Percentiles rank a stretch among this genome's conserved stretches.
These are phyloP conservation scores for Calonectria pseudoturangicola DNA, from an alignment of 2,329 filamentous ascomycete species.

Conservation along the genomic window DNA sequence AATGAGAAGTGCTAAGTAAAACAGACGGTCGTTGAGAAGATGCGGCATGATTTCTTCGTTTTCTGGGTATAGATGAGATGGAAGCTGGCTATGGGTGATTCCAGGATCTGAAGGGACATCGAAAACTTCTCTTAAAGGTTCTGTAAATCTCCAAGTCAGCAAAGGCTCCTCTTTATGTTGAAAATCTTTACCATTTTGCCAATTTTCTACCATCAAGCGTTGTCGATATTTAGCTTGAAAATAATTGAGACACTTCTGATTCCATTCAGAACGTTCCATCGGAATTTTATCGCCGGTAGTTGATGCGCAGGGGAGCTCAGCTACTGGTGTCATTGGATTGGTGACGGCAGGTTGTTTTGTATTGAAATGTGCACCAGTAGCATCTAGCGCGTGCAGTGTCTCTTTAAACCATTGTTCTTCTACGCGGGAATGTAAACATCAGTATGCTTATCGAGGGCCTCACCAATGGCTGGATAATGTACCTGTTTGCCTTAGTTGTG, in stretches of 20 bases:
- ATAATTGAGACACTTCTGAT: slow-evolving; percentile 3
- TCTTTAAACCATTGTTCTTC: neutral
- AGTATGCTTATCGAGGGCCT: neutral
- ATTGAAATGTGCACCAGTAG: neutral
- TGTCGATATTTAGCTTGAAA: slow-evolving; percentile 9
- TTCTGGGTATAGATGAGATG: neutral
- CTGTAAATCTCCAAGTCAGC: neutral
- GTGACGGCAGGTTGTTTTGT: neutral
- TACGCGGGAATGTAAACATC: neutral
- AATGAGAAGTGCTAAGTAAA: neutral
- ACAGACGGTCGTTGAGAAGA: slow-evolving; percentile 3
- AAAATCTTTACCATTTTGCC: neutral
- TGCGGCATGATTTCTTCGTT: slow-evolving; percentile 4
- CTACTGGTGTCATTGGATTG: neutral
- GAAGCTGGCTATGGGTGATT: neutral
- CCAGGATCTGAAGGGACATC: neutral
- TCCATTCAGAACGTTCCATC: neutral
- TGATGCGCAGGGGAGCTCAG: too few relatives aligned
- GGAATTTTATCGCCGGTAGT: neutral
- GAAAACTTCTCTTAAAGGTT: slow-evolving; percentile 4
- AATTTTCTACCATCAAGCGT: neutral
- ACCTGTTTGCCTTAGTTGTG: neutral
- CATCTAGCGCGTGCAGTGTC: neutral
- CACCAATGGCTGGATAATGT: neutral
- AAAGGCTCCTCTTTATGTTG: accelerated